Evolutionary conservation across 2,329 filamentous ascomycete genomes (phyloP), one percentile per base, ranked within the genome.

Genomic region (Fusarium marasasianum): DNA sequence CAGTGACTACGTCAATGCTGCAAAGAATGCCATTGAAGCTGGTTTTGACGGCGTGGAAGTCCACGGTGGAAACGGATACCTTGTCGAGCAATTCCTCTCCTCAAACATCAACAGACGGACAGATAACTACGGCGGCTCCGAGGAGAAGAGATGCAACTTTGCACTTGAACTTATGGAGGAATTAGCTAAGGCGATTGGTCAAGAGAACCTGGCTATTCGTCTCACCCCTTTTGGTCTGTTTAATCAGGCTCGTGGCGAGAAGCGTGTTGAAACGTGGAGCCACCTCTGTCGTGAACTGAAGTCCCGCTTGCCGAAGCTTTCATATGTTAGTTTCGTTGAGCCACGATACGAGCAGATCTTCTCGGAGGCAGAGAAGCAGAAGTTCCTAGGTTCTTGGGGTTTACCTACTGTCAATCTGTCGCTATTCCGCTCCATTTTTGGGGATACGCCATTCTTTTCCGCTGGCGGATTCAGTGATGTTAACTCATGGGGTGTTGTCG

Each of bases 281-380:
- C 80, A 85, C 68, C 80, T 90, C 11, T 89, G 86, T 69, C 80
- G 81, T 45, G 81, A 86, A 66, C 75, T 90, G 68, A 89, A 89
- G 77, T 76, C 77, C 54, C 75, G 78, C 10, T 79, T 83, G 15
- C 85, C 85, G 0, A 73, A 78, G 8, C 77, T 89, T n/a, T 85
- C 85, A 6, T 90, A 90, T 69, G 85, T 90, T 22, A 87, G 85
- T 80, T 87, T 90, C 50, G 82, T 90, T 54, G 88, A 90, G 78
- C 87, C 87, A 71, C 82, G 85, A 22, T 89, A 84, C 75, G 87
- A 90, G 65, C 87, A 89, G 76, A 83, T 89, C 43, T 84, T 86
- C 71, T 86, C 82, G 37, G 79, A 82, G 20, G 77, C 81, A 17
- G 85, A 88, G 73, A 89, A 89, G 74, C 84, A 87, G 35, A 77